Conservation (phyloP, 306 rosid species). For the Casuarina equisetifolia region DNA sequence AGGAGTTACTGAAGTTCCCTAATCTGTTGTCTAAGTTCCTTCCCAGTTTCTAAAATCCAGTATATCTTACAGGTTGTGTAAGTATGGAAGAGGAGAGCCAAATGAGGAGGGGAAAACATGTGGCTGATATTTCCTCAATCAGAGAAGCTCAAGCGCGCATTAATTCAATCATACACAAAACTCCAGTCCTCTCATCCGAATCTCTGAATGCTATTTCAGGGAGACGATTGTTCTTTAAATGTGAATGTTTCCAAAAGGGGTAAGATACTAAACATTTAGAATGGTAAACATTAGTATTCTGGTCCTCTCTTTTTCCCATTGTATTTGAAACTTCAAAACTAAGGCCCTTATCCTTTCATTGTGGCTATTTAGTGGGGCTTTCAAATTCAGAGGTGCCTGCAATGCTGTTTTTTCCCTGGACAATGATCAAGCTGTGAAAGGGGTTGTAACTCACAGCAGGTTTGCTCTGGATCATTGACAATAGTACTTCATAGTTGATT, state of each 20-base stretch:
- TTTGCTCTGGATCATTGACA: slow-evolving; percentile 31
- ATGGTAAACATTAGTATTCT: slow-evolving; percentile 14
- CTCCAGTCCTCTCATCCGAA: slow-evolving; percentile 68
- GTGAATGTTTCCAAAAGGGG: slow-evolving; percentile 91
- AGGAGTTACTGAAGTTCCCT: slow-evolving; percentile 1
- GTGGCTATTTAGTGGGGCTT: slow-evolving; percentile 64
- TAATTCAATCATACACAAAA: slow-evolving; percentile 51
- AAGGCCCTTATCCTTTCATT: slow-evolving; percentile 4
- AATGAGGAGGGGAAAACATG: slow-evolving; percentile 55
- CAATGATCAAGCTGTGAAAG: slow-evolving; percentile 71
- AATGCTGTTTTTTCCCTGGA: slow-evolving; percentile 84
- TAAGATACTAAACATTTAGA: slow-evolving; percentile 38
- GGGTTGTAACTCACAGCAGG: slow-evolving; percentile 98
- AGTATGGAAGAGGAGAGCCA: slow-evolving; percentile 55
- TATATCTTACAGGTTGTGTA: slow-evolving; percentile 8
- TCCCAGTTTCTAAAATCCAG: slow-evolving; percentile 7
- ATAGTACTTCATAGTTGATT: slow-evolving; percentile 2
- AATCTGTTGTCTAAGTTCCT: slow-evolving; percentile 1
- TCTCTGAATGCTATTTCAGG: slow-evolving; percentile 65
- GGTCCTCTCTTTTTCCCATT: slow-evolving; percentile 6
- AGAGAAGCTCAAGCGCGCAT: slow-evolving; percentile 69
- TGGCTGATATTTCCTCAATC: slow-evolving; percentile 78
- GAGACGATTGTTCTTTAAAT: slow-evolving; percentile 75
- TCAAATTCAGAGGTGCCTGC: slow-evolving; percentile 91
- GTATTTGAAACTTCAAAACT: neutral